Base-by-base conservation (phyloP, 2,329 filamentous ascomycete genomes). In the Fusarium stilboides region DNA sequence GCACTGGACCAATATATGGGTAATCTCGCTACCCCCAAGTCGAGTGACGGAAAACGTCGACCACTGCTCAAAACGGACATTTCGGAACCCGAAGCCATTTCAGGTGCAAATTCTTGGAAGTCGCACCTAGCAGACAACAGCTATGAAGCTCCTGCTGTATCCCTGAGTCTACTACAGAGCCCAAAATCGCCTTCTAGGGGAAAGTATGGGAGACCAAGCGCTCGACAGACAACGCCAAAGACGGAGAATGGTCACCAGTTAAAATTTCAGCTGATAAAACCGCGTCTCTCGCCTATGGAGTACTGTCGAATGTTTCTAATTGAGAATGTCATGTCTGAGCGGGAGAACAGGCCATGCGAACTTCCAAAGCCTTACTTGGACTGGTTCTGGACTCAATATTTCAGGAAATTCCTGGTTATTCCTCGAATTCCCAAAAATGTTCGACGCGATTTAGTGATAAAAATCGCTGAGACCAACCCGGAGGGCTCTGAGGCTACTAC, bases 211-310 rank as follows among this genome's bases (percentile, higher is more conserved):
- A 53, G 19, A 15, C 34, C 36, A 12, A 46, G 46, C 19, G 34
- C 22, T 26, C 34, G 24, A n/a, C 59, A 49, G 15, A 34, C 57
- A 14, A 40, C 37, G 6, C 26, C 54, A 9, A 58, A 61, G 44
- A 43, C 37, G 19, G 62, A 51, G 13, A 14, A 46, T n/a, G 36
- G 20, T 10, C 13, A 47, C 10, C 56, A 50, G 19, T 12, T 60
- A 10, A 56, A 40, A 15, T 69, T 56, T 20, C 26, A 39, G 20
- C 42, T 80, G 20, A 64, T 50, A 6, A 54, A 65, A 20, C 78
- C 80, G 1, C 76, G 79, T 1, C 49, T 83, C 6, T 81, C 80
- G 1, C 79, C 80, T 1, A 81, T 82, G 79, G 81, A 83, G 43
- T 82, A 82, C 47, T 58, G 74, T 10, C 76, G 81, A 9, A 66